Evolutionary conservation across 2,329 filamentous ascomycete genomes (phyloP).

Genomic region (Ophiostoma ulmi): DNA sequence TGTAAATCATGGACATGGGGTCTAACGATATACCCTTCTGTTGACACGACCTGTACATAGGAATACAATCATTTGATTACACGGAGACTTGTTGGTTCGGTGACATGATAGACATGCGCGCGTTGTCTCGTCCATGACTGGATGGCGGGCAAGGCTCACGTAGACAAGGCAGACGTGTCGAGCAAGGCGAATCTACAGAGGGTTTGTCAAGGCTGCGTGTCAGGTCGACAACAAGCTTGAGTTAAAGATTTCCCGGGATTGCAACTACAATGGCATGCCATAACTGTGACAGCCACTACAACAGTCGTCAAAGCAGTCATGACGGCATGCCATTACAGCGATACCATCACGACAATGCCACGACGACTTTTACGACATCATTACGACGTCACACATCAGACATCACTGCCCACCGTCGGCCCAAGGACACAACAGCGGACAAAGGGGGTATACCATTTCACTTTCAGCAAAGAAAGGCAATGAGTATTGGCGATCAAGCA

Average conservation of each 20-base stretch:
- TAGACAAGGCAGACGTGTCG: too few relatives aligned
- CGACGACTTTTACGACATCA: background rate
- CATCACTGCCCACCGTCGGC: background rate
- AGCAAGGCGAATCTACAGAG: too few relatives aligned
- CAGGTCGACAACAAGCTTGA: background rate
- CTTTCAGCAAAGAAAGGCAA: slow-evolving; percentile 33
- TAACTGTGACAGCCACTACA: background rate
- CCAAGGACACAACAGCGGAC: slow-evolving; percentile 17
- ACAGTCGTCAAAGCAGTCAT: background rate
- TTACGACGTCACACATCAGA: background rate
- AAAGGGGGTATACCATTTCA: slow-evolving; percentile 14
- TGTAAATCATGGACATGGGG: background rate
- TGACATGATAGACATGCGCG: too few relatives aligned
- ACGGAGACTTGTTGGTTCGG: background rate
- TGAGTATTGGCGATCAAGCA: slow-evolving; percentile 79
- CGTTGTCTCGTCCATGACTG: too few relatives aligned
- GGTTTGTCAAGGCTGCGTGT: too few relatives aligned
- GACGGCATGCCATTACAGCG: background rate
- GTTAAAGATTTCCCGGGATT: too few relatives aligned
- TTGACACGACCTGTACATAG: background rate
- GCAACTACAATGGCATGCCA: background rate
- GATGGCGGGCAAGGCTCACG: too few relatives aligned
- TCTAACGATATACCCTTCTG: background rate
- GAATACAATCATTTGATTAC: background rate
- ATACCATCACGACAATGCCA: background rate